Evolutionary conservation across 139 green algal genomes (phyloP).

Genomic region (Picochlorum sp.): DNA sequence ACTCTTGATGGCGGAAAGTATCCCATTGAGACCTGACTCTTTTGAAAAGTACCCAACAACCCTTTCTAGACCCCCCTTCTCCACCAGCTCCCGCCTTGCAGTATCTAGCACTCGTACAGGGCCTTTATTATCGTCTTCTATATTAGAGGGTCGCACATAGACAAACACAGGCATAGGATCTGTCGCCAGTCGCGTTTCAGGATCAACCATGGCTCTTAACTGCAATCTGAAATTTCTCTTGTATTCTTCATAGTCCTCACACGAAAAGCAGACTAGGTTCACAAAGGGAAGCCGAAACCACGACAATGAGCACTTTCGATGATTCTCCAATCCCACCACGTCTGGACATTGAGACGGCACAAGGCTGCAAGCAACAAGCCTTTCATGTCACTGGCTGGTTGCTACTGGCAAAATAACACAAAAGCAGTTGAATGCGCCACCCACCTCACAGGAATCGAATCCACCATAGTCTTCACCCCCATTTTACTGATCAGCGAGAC

Average conservation of each 20-base stretch:
- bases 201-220: constrained; percentile 37
- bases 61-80: constrained; percentile 30
- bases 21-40: background rate
- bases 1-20: constrained; percentile 30
- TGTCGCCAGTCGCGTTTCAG: constrained; percentile 28
- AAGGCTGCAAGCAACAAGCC: background rate
- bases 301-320: constrained; percentile 42
- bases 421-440: no score
- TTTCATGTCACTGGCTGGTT: no score
- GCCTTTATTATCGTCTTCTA: constrained; percentile 19
- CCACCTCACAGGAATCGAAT: constrained; percentile 47
- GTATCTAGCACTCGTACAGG: constrained; percentile 41
- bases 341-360: constrained; percentile 24
- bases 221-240: constrained; percentile 24
- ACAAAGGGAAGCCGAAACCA: constrained; percentile 72
- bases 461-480: constrained; percentile 29
- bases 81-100: constrained; percentile 54
- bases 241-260: constrained; percentile 64
- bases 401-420: no score
- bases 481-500: constrained; percentile 58
- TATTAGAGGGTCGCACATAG: constrained; percentile 35
- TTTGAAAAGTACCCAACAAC: constrained; percentile 11
- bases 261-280: constrained; percentile 53
- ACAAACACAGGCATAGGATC: constrained; percentile 48
- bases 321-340: constrained; percentile 42